Conservation (phyloP, 2,329 filamentous ascomycete species). For the Lachnellula subtilissima region DNA sequence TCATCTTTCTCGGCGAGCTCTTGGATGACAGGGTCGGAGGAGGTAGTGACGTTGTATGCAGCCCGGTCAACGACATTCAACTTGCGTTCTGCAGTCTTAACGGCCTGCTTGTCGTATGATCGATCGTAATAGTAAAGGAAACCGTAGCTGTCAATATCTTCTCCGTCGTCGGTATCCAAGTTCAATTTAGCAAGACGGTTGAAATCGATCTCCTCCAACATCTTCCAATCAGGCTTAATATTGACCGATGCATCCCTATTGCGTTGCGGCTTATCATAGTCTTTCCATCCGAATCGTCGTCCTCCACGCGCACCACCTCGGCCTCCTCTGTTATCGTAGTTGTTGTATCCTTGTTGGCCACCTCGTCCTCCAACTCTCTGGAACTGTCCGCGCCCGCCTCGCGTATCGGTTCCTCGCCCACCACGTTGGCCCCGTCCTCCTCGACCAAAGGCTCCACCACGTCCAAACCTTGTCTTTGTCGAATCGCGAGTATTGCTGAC, state of each 20-base stretch:
- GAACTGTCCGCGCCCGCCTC: slow-evolving; percentile 56
- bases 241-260: slow-evolving; percentile 95
- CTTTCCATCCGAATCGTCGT: slow-evolving; percentile 95
- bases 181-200: slow-evolving; percentile 93
- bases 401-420: slow-evolving; percentile 62
- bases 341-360: slow-evolving; percentile 58
- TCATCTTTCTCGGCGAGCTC: slow-evolving; percentile 94
- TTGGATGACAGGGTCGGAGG: slow-evolving; percentile 92
- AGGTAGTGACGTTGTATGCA: slow-evolving; percentile 96
- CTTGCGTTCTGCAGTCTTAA: slow-evolving; percentile 83
- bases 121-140: slow-evolving; percentile 99
- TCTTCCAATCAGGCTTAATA: slow-evolving; percentile 90
- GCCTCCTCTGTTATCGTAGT: slow-evolving; percentile 69
- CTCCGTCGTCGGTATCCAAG: slow-evolving; percentile 87
- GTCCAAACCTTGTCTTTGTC: slow-evolving; percentile 79
- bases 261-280: slow-evolving; percentile 95
- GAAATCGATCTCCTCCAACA: slow-evolving; percentile 98
- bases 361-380: slow-evolving; percentile 69
- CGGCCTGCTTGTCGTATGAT: slow-evolving; percentile 86
- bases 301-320: slow-evolving; percentile 67
- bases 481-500: slow-evolving; percentile 92
- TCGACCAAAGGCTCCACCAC: slow-evolving; percentile 85
- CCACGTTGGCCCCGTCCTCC: slow-evolving; percentile 62
- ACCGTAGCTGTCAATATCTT: slow-evolving; percentile 91
- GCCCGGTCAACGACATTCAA: slow-evolving; percentile 87